These are phyloP conservation scores for Cydonia oblonga DNA, from an alignment of 331 rosid genomes.

Conservation along the genomic window DNA sequence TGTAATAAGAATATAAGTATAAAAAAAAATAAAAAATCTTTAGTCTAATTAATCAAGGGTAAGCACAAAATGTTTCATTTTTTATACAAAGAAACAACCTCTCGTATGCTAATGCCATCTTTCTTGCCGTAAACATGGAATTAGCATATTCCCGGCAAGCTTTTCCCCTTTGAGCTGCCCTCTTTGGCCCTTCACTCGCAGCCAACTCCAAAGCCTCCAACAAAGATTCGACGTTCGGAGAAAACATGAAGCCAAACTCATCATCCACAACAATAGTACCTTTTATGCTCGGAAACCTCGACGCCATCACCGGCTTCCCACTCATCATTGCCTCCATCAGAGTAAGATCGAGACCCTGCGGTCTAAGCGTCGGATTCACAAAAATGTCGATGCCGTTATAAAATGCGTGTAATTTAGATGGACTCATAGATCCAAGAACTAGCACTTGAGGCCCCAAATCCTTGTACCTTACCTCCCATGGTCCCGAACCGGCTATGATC, in stretches of 20 bases:
- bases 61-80: slow-evolving; percentile 49
- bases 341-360: slow-evolving; percentile 92
- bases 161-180: slow-evolving; percentile 56
- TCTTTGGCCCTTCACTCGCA: slow-evolving; percentile 51
- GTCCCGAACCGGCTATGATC: slow-evolving; percentile 87
- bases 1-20: neutral
- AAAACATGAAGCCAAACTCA: slow-evolving; percentile 73
- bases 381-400: slow-evolving; percentile 74
- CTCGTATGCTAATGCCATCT: slow-evolving; percentile 90
- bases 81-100: slow-evolving; percentile 78
- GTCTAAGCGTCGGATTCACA: slow-evolving; percentile 83
- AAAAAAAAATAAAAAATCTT: neutral
- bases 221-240: slow-evolving; percentile 75
- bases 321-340: slow-evolving; percentile 98
- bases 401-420: slow-evolving; percentile 53
- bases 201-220: slow-evolving; percentile 54
- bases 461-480: slow-evolving; percentile 69
- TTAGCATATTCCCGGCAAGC: slow-evolving; percentile 57
- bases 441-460: slow-evolving; percentile 64
- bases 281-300: slow-evolving; percentile 86
- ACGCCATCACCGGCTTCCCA: slow-evolving; percentile 80
- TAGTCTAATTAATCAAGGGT: slow-evolving; percentile 20
- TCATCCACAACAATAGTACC: slow-evolving; percentile 67
- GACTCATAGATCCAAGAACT: slow-evolving; percentile 77
- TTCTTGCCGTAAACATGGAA: slow-evolving; percentile 75